A percentile compares a stretch with the other conserved stretches of the same genome.
Conservation (phyloP, 2,329 filamentous ascomycete species). For the Colletotrichum tabaci region DNA sequence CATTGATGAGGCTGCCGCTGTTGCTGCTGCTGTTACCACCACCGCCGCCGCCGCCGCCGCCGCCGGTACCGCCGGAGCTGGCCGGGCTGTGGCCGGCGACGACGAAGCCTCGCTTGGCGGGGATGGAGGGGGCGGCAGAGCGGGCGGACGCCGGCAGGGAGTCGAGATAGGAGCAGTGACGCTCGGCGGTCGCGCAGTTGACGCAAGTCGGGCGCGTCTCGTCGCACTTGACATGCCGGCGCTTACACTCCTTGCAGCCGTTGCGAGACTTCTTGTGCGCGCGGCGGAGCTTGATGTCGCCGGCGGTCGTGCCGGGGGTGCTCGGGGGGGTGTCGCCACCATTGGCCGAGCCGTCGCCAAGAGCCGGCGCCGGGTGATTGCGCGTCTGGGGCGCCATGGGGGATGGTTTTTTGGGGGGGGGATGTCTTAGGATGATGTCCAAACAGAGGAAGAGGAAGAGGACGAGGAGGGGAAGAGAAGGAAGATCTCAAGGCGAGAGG, state of each 20-base stretch:
- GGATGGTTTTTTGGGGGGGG: background rate
- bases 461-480: too few species aligned
- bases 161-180: constrained; percentile 52
- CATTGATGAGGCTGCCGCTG: too few species aligned
- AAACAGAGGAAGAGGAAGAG: background rate
- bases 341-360: constrained; percentile 40
- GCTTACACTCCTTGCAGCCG: constrained; percentile 58
- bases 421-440: background rate
- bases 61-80: background rate
- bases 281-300: constrained; percentile 52
- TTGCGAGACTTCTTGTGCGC: constrained; percentile 59
- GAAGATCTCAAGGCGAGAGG: background rate
- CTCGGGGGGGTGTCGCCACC: constrained; percentile 35
- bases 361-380: constrained; percentile 30
- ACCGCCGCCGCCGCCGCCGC: background rate
- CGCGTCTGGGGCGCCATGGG: constrained; percentile 21
- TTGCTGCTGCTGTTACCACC: background rate
- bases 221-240: constrained; percentile 60
- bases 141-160: constrained; percentile 28
- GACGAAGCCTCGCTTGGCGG: constrained; percentile 25
- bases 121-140: constrained; percentile 3
- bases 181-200: constrained; percentile 56
- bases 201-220: constrained; percentile 57
- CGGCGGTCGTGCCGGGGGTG: constrained; percentile 23
- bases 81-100: constrained; percentile 20